These are phyloP conservation scores for Paratinospora sagittata DNA, from an alignment of 164 flowering plant species.

Conservation along the genomic window DNA sequence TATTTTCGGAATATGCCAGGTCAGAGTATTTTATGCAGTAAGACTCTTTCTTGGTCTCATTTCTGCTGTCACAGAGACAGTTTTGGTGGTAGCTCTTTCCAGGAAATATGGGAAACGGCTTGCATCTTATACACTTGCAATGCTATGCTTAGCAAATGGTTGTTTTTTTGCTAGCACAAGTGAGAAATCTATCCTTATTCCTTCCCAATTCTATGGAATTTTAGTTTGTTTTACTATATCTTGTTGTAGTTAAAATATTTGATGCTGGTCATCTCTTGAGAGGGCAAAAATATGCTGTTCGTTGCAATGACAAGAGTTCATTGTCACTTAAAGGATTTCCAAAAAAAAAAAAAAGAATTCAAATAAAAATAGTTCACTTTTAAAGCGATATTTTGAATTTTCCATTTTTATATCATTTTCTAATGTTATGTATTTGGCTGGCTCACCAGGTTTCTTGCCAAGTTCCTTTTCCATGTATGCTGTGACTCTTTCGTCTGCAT, in stretches of 20 bases:
- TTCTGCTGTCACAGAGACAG: conserved; percentile 68
- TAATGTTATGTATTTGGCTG: conserved; percentile 12
- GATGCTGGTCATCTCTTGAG: not conserved
- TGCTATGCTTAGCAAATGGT: conserved; percentile 95
- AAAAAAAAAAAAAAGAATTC: not conserved
- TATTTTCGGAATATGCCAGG: conserved; percentile 41
- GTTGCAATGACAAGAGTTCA: not conserved
- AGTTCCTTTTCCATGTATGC: conserved; percentile 99
- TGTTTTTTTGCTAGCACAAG: conserved; percentile 98
- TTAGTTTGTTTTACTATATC: not conserved
- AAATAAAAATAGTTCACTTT: not conserved
- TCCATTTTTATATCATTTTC: not conserved
- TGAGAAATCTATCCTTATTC: conserved; percentile 31
- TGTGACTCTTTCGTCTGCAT: conserved; percentile 76
- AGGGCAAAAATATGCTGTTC: not conserved
- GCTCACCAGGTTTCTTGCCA: conserved; percentile 79
- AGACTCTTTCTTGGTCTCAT: conserved; percentile 78
- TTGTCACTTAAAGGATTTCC: not conserved
- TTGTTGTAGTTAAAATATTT: too few species aligned
- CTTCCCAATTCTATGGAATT: conserved; percentile 7
- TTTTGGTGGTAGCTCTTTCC: conserved; percentile 79
- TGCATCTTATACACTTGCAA: conserved; percentile 84
- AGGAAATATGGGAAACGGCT: conserved; percentile 91
- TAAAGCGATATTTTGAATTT: not conserved
- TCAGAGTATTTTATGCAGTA: conserved; percentile 86